phyloP scores from a whole-genome alignment of 1,284 basidiomycete species.

The Sparassis latifolia region DNA sequence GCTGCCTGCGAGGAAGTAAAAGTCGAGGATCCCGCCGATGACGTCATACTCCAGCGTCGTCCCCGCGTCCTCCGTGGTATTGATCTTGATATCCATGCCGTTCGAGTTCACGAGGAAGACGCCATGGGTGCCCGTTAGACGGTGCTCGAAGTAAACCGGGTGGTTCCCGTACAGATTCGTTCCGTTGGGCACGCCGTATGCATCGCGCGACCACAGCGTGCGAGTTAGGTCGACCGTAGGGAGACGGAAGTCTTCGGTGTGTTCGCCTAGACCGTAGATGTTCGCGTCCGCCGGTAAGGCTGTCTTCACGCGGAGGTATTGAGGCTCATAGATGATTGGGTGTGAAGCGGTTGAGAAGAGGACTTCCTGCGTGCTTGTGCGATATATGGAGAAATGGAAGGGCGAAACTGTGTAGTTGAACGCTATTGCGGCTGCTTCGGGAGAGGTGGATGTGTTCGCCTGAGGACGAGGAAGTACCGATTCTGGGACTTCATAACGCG shows the following conservation, averaged over 20 bases:
- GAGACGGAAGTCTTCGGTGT: constrained; percentile 61
- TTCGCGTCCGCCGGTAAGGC: constrained; percentile 51
- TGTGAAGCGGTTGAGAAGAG: constrained; percentile 65
- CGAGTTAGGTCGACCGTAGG: constrained; percentile 55
- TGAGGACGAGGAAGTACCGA: constrained; percentile 56
- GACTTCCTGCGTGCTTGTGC: constrained; percentile 46
- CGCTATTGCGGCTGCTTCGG: constrained; percentile 35
- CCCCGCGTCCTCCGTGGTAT: constrained; percentile 30
- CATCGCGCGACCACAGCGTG: constrained; percentile 65
- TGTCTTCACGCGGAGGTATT: constrained; percentile 70
- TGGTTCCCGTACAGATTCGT: constrained; percentile 67
- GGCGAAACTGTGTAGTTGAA: constrained; percentile 67
- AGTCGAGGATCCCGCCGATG: constrained; percentile 66
- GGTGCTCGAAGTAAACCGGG: constrained; percentile 65
- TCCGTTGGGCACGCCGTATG: constrained; percentile 45
- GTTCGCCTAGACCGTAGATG: constrained; percentile 76
- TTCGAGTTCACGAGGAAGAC: constrained; percentile 66
- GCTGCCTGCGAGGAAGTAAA: constrained; percentile 71
- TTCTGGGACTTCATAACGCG: constrained; percentile 67
- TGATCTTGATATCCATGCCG: constrained; percentile 70
- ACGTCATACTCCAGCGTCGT: constrained; percentile 62
- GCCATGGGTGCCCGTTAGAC: constrained; percentile 56
- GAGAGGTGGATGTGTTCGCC: constrained; percentile 20
- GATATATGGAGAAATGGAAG: constrained; percentile 67
- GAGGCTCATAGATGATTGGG: constrained; percentile 69